phyloP scores from a whole-genome alignment of 2,329 filamentous ascomycete species.

The Teratosphaeria zuluensis region DNA sequence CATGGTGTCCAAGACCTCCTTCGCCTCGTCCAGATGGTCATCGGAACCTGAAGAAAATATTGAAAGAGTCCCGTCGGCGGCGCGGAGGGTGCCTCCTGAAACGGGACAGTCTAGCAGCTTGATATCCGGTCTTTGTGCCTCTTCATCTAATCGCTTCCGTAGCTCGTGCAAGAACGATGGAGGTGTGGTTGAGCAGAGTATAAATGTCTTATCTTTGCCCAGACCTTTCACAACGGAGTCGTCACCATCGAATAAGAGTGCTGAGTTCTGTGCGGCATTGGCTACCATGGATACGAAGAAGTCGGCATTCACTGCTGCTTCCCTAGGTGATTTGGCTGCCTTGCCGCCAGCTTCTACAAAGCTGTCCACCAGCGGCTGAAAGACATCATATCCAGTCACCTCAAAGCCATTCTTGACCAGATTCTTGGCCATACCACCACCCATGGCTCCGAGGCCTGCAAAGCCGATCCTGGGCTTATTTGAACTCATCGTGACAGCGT shows the following conservation, averaged over 20 bases:
- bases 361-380: conserved; percentile 53
- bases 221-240: conserved; percentile 45
- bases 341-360: conserved; percentile 55
- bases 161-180: conserved; percentile 56
- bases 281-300: conserved; percentile 69
- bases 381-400: conserved; percentile 65
- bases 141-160: conserved; percentile 44
- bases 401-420: conserved; percentile 57
- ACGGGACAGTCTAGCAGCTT: conserved; percentile 63
- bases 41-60: conserved; percentile 59
- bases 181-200: conserved; percentile 63
- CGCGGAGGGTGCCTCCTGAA: conserved; percentile 58
- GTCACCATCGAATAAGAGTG: conserved; percentile 52
- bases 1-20: conserved; percentile 53
- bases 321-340: conserved; percentile 49
- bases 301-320: conserved; percentile 49
- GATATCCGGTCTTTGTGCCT: conserved; percentile 50
- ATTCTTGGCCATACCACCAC: conserved; percentile 70
- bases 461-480: conserved; percentile 35
- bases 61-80: conserved; percentile 61
- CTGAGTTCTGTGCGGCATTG: conserved; percentile 58
- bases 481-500: conserved; percentile 7
- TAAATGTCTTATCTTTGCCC: conserved; percentile 49
- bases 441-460: conserved; percentile 72
- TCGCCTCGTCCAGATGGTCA: conserved; percentile 46